These are phyloP conservation scores for Mucuna pruriens DNA, from an alignment of 306 rosid genomes.

Conservation along the genomic window DNA sequence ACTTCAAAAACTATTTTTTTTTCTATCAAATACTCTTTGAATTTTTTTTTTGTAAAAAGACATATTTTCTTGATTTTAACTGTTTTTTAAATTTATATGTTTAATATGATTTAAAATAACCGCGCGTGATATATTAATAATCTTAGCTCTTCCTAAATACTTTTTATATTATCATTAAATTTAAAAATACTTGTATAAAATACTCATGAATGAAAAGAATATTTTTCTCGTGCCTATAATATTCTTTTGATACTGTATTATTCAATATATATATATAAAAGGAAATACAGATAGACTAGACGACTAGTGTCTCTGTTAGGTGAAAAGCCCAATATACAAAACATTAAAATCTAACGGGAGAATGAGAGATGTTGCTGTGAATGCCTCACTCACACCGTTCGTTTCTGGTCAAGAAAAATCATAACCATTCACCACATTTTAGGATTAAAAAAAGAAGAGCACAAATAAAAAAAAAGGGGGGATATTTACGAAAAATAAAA, in stretches of 20 bases:
- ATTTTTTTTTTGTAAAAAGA: not conserved
- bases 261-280: not conserved
- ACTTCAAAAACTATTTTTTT: no score
- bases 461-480: not conserved
- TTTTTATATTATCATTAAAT: not conserved
- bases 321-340: not conserved
- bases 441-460: not conserved
- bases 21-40: no score
- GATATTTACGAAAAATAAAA: not conserved
- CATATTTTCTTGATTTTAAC: not conserved
- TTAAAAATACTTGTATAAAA: not conserved
- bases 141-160: not conserved
- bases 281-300: not conserved
- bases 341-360: not conserved
- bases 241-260: not conserved
- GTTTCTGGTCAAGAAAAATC: not conserved
- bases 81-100: not conserved
- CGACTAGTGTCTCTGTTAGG: not conserved
- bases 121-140: not conserved
- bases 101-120: not conserved
- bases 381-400: not conserved
- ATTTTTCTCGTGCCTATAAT: not conserved
- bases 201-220: not conserved
- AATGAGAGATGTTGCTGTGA: not conserved
- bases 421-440: slow-evolving; percentile 4